Conservation (phyloP, 768 basidiomycete genomes). For the Butyriboletus loyo region DNA sequence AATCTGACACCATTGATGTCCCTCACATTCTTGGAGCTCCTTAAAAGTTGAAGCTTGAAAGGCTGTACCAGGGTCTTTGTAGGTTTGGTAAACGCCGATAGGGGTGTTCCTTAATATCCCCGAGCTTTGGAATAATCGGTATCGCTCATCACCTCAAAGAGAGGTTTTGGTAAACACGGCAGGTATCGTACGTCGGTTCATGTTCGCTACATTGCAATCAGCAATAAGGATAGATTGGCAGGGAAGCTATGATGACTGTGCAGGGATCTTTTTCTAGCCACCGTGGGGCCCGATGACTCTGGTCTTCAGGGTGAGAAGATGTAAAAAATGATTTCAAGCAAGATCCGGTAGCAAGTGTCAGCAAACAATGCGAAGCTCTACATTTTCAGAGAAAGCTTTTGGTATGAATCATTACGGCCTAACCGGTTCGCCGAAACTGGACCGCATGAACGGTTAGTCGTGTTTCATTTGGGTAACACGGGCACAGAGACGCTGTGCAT, state of each 20-base stretch:
- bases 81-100: constrained; percentile 10
- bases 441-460: neutral
- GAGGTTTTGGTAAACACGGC: no score
- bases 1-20: neutral
- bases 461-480: neutral
- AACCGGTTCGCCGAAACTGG: neutral
- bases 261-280: neutral
- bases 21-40: constrained; percentile 4
- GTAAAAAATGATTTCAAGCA: no score
- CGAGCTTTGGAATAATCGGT: constrained; percentile 3
- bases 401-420: constrained; percentile 1
- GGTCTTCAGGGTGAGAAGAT: neutral
- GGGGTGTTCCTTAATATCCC: neutral
- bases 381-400: no score
- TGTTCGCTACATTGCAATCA: constrained; percentile 2
- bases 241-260: neutral
- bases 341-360: neutral
- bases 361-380: neutral
- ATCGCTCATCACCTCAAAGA: constrained; percentile 2
- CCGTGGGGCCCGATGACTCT: neutral
- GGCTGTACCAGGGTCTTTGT: neutral
- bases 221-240: neutral
- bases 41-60: neutral
- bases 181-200: constrained; percentile 10
- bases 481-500: neutral